A percentile compares a stretch with the other conserved stretches of the same genome.
Conservation (phyloP, 306 rosid species). For the Pachyrhizus erosus region DNA sequence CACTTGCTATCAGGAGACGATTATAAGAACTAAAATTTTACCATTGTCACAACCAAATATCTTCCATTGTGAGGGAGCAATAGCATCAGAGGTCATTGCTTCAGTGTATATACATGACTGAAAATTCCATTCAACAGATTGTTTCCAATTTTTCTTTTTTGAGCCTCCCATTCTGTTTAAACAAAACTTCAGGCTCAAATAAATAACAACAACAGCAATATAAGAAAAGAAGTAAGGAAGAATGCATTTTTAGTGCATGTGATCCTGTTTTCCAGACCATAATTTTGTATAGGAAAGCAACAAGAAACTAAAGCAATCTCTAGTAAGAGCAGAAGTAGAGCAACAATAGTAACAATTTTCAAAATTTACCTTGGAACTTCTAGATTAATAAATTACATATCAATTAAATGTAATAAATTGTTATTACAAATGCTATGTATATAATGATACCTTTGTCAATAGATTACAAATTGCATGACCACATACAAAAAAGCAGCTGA, state of each 20-base stretch:
- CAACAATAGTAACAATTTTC: background rate
- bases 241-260: background rate
- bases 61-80: constrained; percentile 86
- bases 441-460: background rate
- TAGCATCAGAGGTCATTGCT: constrained; percentile 76
- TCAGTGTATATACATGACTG: constrained; percentile 59
- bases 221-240: background rate
- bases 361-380: background rate
- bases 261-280: background rate
- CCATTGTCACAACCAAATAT: constrained; percentile 90
- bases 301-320: background rate
- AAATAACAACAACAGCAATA: background rate
- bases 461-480: background rate
- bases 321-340: background rate
- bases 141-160: constrained; percentile 42
- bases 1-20: background rate
- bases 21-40: constrained; percentile 41
- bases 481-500: background rate
- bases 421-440: background rate
- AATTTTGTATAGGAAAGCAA: background rate
- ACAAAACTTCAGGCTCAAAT: constrained; percentile 1
- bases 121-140: constrained; percentile 14
- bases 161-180: constrained; percentile 63
- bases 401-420: background rate
- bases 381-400: background rate